Conservation (phyloP, 2,329 filamentous ascomycete species). For the Aspergillus sp. region DNA sequence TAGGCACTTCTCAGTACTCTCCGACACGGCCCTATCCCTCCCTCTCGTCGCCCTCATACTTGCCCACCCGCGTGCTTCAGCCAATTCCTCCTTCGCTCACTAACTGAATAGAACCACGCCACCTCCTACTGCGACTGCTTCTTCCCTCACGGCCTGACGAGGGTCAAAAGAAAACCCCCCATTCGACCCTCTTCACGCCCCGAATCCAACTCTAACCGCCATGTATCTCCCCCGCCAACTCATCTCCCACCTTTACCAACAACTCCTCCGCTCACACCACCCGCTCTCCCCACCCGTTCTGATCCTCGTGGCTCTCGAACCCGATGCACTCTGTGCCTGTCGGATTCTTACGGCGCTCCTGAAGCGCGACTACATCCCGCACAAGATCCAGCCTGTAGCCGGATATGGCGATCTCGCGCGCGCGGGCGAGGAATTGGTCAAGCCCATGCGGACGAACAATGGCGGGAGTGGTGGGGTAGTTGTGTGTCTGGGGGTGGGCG, state of each 20-base stretch:
- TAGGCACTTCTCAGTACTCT: neutral
- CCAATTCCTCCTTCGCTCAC: neutral
- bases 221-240: constrained; percentile 96
- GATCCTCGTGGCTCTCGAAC: constrained; percentile 88
- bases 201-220: constrained; percentile 22
- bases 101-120: neutral
- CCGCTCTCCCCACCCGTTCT: constrained; percentile 89
- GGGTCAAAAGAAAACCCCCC: neutral
- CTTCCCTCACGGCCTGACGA: too few species aligned
- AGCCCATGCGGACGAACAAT: constrained; percentile 80
- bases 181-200: constrained; percentile 11
- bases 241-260: constrained; percentile 86
- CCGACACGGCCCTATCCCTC: neutral
- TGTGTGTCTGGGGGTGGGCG: constrained; percentile 88
- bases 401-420: constrained; percentile 88
- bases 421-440: constrained; percentile 75
- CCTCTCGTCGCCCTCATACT: neutral
- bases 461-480: constrained; percentile 88
- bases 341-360: constrained; percentile 91
- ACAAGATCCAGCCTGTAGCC: constrained; percentile 93
- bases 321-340: constrained; percentile 92
- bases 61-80: neutral
- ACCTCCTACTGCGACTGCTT: neutral
- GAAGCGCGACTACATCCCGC: constrained; percentile 95
- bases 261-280: constrained; percentile 83